A percentile compares a stretch with the other conserved stretches of the same genome.
phyloP scores from a whole-genome alignment of 78 protist species.

The Dictyostelium brefeldianum region DNA sequence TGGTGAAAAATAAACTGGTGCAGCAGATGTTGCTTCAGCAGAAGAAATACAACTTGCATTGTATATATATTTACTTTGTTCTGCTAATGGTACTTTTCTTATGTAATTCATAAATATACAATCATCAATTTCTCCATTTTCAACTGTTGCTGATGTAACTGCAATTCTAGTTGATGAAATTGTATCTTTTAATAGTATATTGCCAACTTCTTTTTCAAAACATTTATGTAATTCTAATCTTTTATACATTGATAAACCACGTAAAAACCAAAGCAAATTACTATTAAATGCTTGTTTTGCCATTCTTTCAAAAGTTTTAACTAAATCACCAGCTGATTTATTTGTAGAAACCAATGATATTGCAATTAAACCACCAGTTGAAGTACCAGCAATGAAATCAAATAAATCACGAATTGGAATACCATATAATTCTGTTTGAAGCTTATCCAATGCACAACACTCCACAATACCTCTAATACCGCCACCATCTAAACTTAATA shows the following conservation, averaged over 20 bases:
- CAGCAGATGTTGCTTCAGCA: not conserved
- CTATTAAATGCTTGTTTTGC: not conserved
- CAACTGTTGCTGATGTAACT: not conserved
- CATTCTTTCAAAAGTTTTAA: not conserved
- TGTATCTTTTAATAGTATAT: not conserved
- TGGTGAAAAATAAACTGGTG: not conserved
- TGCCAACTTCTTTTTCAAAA: not conserved
- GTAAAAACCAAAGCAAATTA: too few species aligned
- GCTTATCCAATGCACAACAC: not conserved
- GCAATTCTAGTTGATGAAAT: not conserved
- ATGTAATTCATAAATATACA: not conserved
- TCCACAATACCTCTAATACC: slow-evolving; percentile 40
- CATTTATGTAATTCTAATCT: not conserved
- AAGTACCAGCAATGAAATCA: slow-evolving; percentile 26
- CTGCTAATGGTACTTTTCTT: not conserved
- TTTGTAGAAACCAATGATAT: not conserved
- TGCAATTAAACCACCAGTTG: slow-evolving; percentile 9
- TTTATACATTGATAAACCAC: not conserved
- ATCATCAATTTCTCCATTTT: not conserved
- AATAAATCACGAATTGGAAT: not conserved
- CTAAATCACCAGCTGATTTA: not conserved
- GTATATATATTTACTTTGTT: not conserved
- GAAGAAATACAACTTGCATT: not conserved
- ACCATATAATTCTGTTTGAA: not conserved
- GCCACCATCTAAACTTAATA: slow-evolving; percentile 61